These are phyloP conservation scores for Sclerotinia trifoliorum DNA, from an alignment of 2,329 filamentous ascomycete genomes.

Conservation along the genomic window DNA sequence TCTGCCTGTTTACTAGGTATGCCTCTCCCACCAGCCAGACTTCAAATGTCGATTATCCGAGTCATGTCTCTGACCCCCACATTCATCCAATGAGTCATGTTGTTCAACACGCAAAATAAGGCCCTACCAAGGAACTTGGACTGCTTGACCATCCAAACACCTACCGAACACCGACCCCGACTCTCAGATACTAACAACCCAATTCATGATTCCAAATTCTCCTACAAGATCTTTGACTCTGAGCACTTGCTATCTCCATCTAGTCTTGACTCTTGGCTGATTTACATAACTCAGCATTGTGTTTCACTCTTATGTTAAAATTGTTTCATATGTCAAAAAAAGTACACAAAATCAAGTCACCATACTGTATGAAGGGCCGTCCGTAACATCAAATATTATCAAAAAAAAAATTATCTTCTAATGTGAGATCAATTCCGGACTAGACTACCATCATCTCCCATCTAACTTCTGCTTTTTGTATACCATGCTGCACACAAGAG, in stretches of 20 bases:
- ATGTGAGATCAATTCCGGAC: constrained; percentile 42
- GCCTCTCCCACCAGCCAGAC: too few relatives aligned
- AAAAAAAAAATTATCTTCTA: constrained; percentile 35
- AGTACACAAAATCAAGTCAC: background rate
- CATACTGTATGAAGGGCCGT: background rate
- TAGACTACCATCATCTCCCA: constrained; percentile 42
- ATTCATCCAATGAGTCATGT: background rate
- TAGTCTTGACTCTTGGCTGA: background rate
- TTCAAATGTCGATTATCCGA: background rate
- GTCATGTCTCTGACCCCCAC: background rate
- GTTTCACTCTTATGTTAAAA: background rate
- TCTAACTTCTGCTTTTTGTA: constrained; percentile 40
- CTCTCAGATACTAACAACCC: constrained; percentile 6
- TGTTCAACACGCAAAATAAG: background rate
- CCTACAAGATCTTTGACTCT: background rate
- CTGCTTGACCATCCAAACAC: background rate
- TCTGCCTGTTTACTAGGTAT: too few relatives aligned
- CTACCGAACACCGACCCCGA: background rate
- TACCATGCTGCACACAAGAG: constrained; percentile 22
- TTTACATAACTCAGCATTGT: background rate
- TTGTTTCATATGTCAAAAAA: constrained; percentile 4
- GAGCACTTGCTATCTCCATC: background rate
- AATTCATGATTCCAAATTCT: background rate
- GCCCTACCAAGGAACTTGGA: background rate
- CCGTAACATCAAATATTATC: constrained; percentile 16